Base-by-base conservation (phyloP, 768 basidiomycete species). In the Piloderma croceum region DNA sequence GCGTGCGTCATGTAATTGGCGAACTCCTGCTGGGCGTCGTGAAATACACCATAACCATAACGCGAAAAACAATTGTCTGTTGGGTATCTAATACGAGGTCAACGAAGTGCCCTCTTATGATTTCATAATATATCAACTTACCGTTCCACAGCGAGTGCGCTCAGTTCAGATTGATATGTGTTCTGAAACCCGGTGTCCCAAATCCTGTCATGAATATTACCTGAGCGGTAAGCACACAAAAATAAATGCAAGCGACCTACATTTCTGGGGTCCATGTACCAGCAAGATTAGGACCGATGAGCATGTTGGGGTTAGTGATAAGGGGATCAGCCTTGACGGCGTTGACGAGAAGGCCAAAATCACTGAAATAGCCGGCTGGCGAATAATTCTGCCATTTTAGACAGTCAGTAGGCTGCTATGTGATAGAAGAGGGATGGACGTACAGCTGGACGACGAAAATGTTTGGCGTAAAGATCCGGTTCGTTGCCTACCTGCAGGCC, bases 401-500 rank as follows among this genome's bases (percentile, higher is more conserved):
- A 6, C 40, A 58, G 7, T 60, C 67, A n/a, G n/a, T n/a, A n/a
- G n/a, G n/a, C n/a, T n/a, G n/a, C n/a, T n/a, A n/a, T n/a, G n/a
- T n/a, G n/a, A n/a, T n/a, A n/a, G n/a, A n/a, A n/a, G n/a, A n/a
- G n/a, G n/a, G n/a, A n/a, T n/a, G n/a, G n/a, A n/a, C n/a, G n/a
- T n/a, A n/a, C n/a, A n/a, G n/a, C n/a, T n/a, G n/a, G 5, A 24
- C 20, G 11, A 19, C 9, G 25, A n/a, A n/a, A n/a, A n/a, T n/a
- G n/a, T 55, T 51, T 43, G 9, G 67, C 61, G 48, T 81, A 90
- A 47, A 87, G 71, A 64, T 90, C 86, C 12, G 85, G 86, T 60
- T 89, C 86, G 54, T 89, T 87, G 3, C 79, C 84, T 1, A 78
- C 73, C 54, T 85, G 80, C 7, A 84, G 58, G 0, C 81, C 86